Percentiles rank a stretch among this genome's conserved stretches.
phyloP scores from a whole-genome alignment of 2,329 filamentous ascomycete species.

The Elsinoe fawcettii region DNA sequence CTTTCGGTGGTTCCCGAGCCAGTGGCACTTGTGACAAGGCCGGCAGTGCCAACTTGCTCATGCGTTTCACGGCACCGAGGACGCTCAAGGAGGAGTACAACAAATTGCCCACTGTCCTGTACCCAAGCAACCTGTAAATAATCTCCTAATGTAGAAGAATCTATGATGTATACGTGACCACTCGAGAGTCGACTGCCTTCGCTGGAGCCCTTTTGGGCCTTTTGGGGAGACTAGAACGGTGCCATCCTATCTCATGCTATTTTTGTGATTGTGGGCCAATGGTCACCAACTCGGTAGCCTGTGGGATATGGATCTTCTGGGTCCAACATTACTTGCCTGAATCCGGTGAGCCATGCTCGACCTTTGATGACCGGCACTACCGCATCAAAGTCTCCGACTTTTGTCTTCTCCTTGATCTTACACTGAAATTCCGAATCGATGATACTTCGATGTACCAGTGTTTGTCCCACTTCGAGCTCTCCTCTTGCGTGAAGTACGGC shows the following conservation, averaged over 20 bases:
- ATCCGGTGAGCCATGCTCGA: slow-evolving; percentile 40
- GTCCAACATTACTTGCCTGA: slow-evolving; percentile 39
- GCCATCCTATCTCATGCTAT: background rate
- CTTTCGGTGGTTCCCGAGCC: slow-evolving; percentile 46
- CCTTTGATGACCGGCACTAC: slow-evolving; percentile 38
- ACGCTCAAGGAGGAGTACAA: slow-evolving; percentile 47
- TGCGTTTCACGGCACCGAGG: slow-evolving; percentile 45
- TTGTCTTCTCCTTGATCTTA: slow-evolving; percentile 33
- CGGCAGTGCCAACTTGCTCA: slow-evolving; percentile 44
- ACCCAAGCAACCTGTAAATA: slow-evolving; percentile 19
- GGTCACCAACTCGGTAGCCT: slow-evolving; percentile 35
- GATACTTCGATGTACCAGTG: slow-evolving; percentile 36
- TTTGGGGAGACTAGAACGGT: no score
- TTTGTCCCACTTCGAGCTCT: slow-evolving; percentile 31
- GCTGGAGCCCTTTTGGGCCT: no score
- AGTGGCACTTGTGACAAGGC: slow-evolving; percentile 53
- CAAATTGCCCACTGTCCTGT: slow-evolving; percentile 26
- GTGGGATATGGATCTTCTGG: slow-evolving; percentile 39
- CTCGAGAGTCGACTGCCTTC: no score
- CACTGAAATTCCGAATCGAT: slow-evolving; percentile 38
- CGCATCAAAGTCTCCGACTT: slow-evolving; percentile 34
- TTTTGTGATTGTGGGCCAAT: slow-evolving; percentile 19
- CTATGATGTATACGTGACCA: background rate
- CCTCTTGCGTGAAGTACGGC: slow-evolving; percentile 39
- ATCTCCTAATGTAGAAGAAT: background rate